Evolutionary conservation across 371 early-diverging fungal genomes (phyloP).

Genomic region (Lichtheimia ramosa): DNA sequence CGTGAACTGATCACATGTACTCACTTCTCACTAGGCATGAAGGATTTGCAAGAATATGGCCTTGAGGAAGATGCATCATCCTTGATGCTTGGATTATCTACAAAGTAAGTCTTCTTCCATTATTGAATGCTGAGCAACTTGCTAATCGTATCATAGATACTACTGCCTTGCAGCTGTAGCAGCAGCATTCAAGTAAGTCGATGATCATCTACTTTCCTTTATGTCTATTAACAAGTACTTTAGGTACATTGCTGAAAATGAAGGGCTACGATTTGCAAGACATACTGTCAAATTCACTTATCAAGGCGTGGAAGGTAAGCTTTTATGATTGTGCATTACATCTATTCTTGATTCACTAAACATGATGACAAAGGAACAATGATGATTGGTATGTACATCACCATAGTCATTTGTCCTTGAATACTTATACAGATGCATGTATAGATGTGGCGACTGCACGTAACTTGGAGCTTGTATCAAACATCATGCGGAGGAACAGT

Average conservation of each 20-base stretch:
- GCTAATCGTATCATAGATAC: constrained; percentile 31
- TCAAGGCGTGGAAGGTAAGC: constrained; percentile 54
- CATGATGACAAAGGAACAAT: constrained; percentile 36
- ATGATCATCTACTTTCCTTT: background rate
- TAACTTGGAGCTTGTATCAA: constrained; percentile 67
- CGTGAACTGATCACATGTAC: background rate
- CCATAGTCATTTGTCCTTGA: too few relatives aligned
- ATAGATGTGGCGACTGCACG: constrained; percentile 54
- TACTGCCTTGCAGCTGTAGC: constrained; percentile 58
- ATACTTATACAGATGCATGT: background rate
- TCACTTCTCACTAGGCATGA: constrained; percentile 30
- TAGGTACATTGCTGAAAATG: constrained; percentile 56
- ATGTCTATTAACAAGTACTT: too few relatives aligned
- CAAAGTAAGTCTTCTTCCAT: constrained; percentile 33
- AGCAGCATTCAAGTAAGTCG: constrained; percentile 48
- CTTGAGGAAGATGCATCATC: constrained; percentile 43
- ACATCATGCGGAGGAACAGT: constrained; percentile 25
- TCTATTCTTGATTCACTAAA: background rate
- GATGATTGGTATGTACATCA: constrained; percentile 51
- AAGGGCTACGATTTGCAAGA: constrained; percentile 47
- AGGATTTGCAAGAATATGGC: constrained; percentile 46
- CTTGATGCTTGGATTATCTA: constrained; percentile 36
- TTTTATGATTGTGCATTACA: too few relatives aligned
- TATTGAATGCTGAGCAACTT: background rate
- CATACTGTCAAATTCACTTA: constrained; percentile 69